These are phyloP conservation scores for Aspergillus novofumigatus DNA, from an alignment of 2,329 filamentous ascomycete species.

Conservation along the genomic window DNA sequence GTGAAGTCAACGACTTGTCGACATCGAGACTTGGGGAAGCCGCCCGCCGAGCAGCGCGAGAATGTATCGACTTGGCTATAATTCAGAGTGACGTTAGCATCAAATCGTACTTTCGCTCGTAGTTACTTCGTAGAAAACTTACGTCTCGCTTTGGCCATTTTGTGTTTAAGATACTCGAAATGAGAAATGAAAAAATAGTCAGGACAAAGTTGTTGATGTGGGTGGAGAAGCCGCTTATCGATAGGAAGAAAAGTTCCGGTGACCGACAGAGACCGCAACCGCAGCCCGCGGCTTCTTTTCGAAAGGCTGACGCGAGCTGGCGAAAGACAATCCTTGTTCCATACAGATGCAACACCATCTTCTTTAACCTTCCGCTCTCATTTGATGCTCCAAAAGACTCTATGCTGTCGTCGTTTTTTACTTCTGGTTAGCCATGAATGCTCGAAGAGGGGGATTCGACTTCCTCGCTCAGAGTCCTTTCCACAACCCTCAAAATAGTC, in stretches of 20 bases:
- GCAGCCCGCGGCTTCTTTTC: conserved; percentile 19
- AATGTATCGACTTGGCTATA: conserved; percentile 51
- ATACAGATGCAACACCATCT: conserved; percentile 9
- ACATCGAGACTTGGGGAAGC: conserved; percentile 51
- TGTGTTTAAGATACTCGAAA: conserved; percentile 6
- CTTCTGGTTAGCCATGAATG: conserved; percentile 32
- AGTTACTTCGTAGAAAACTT: conserved; percentile 9
- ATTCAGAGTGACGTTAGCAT: background rate
- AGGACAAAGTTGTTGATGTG: conserved; percentile 1
- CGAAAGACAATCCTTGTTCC: background rate
- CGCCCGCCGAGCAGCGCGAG: conserved; percentile 56
- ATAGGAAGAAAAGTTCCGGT: conserved; percentile 33
- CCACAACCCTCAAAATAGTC: conserved; percentile 21
- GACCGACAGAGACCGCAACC: conserved; percentile 19
- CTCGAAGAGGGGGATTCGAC: conserved; percentile 28
- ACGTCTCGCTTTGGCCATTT: conserved; percentile 39
- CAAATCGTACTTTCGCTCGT: conserved; percentile 4
- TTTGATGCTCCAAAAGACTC: conserved; percentile 13
- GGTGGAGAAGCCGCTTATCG: conserved; percentile 31
- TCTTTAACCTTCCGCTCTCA: conserved; percentile 10
- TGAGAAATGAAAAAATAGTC: conserved; percentile 10
- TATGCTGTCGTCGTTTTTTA: conserved; percentile 16
- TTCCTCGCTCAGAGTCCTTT: conserved; percentile 27
- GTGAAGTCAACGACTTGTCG: conserved; percentile 47
- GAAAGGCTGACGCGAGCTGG: conserved; percentile 1